Evolutionary conservation across 768 basidiomycete species (phyloP).

Genomic region (Termitomyces sp.): DNA sequence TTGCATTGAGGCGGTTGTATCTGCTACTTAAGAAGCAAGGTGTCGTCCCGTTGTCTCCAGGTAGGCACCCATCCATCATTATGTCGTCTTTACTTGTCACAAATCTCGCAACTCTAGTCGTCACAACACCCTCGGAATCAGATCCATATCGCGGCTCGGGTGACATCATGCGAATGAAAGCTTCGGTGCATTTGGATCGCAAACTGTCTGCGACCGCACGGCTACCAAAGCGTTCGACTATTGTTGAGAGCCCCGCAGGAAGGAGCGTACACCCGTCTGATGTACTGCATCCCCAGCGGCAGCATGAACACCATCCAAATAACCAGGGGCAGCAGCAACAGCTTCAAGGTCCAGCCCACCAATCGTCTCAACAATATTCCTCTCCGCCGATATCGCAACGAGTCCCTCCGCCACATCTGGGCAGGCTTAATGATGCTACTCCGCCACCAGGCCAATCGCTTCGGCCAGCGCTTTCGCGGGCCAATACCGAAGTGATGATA

Average conservation of each 20-base stretch:
- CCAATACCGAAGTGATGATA: slow-evolving; percentile 85
- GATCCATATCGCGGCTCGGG: slow-evolving; percentile 83
- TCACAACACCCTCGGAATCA: slow-evolving; percentile 33
- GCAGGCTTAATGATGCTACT: slow-evolving; percentile 29
- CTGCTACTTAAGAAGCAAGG: slow-evolving; percentile 83
- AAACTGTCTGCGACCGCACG: slow-evolving; percentile 93
- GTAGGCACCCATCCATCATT: slow-evolving; percentile 30
- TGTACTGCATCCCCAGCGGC: slow-evolving; percentile 39
- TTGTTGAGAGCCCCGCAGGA: slow-evolving; percentile 92
- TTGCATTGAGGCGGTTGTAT: slow-evolving; percentile 88
- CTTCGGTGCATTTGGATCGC: slow-evolving; percentile 81
- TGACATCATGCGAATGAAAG: slow-evolving; percentile 94
- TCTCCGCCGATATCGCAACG: slow-evolving; percentile 22
- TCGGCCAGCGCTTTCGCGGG: slow-evolving; percentile 67
- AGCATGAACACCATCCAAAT: slow-evolving; percentile 32
- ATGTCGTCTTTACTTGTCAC: slow-evolving; percentile 1
- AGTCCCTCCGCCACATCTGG: slow-evolving; percentile 29
- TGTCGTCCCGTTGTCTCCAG: slow-evolving; percentile 77
- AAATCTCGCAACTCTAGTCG: slow-evolving; percentile 16
- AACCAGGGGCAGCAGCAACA: slow-evolving; percentile 29
- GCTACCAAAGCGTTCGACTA: slow-evolving; percentile 88
- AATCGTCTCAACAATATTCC: slow-evolving; percentile 21
- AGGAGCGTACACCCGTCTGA: slow-evolving; percentile 76
- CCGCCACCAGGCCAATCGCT: slow-evolving; percentile 43
- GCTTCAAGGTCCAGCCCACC: slow-evolving; percentile 26